Evolutionary conservation across 371 early-diverging fungal genomes (phyloP), one percentile per base, ranked within the genome.

Genomic region (Coemansia sp.): DNA sequence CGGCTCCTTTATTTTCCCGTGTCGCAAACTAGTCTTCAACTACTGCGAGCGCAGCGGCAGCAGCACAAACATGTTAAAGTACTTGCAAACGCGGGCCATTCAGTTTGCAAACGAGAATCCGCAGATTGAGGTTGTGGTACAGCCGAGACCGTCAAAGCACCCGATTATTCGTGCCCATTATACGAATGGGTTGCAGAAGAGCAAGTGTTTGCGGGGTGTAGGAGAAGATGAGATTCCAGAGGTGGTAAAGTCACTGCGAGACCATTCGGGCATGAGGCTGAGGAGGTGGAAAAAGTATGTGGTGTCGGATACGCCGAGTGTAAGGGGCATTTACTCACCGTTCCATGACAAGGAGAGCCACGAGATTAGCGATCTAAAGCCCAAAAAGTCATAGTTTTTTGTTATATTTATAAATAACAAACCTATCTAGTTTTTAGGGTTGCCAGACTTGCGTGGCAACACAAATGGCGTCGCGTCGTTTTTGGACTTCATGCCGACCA

Each of bases 241-340:
- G 60, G 87, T 85, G 58, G 86, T 89, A 11, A 60, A 82, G 57
- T 80, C 87, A 22, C 76, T 91, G 64, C 86, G 87, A 61, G 88
- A 90, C 59, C 86, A 88, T 45, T 83, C 90, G 53, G 91, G 91
- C 39, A 81, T 83, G 57, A 86, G 83, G 68, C 81, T 86, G 68
- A 81, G 78, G 60, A 83, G 84, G 60, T 83, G 88, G 72, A 89
- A 90, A 82, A 86, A 83, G 67, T 88, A 89, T 42, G 91, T 92
- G 31, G 83, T 90, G 59, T 92, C 91, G 16, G 87, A 89, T 21
- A 90, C 89, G 45, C 86, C 85, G 53, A 89, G 89, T 64, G 90
- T 92, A n/a, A 87, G 93, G 64, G 93, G 92, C 59, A 90, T 92
- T 61, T 92, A 91, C 90, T 90, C 91, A 63, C 92, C 93, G 40